These are phyloP conservation scores for Pseudocercospora fijiensis DNA, from an alignment of 2,329 filamentous ascomycete species.

Conservation along the genomic window DNA sequence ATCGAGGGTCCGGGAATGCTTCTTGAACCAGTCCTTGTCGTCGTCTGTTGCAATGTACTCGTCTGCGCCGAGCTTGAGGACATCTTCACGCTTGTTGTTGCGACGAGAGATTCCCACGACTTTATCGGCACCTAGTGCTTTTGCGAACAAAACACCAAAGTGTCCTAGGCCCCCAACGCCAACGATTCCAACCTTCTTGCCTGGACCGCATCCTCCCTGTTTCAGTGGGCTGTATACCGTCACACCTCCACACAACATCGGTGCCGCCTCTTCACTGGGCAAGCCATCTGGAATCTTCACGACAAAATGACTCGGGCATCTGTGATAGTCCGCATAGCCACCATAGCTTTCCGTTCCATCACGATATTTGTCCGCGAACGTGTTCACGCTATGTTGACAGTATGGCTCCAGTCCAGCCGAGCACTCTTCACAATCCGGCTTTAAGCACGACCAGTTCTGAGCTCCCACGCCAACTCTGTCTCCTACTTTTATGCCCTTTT, in stretches of 20 bases:
- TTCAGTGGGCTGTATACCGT: slow-evolving; percentile 70
- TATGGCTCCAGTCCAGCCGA: slow-evolving; percentile 39
- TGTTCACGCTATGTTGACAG: slow-evolving; percentile 34
- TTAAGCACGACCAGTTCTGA: slow-evolving; percentile 51
- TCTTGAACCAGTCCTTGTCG: slow-evolving; percentile 60
- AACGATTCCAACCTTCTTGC: slow-evolving; percentile 68
- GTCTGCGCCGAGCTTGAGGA: slow-evolving; percentile 61
- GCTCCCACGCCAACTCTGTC: slow-evolving; percentile 53
- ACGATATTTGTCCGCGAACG: slow-evolving; percentile 36
- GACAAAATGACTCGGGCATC: slow-evolving; percentile 54
- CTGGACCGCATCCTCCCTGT: slow-evolving; percentile 65
- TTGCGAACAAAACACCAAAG: slow-evolving; percentile 69
- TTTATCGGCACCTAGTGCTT: slow-evolving; percentile 66
- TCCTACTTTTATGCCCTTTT: slow-evolving; percentile 37
- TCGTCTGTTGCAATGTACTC: slow-evolving; percentile 58
- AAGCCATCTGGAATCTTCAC: slow-evolving; percentile 56
- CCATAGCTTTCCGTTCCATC: slow-evolving; percentile 57
- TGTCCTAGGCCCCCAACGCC: slow-evolving; percentile 56
- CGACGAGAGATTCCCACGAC: slow-evolving; percentile 65
- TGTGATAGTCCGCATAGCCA: slow-evolving; percentile 58
- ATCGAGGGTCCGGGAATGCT: slow-evolving; percentile 55
- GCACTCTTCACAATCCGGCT: slow-evolving; percentile 55
- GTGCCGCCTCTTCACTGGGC: slow-evolving; percentile 56
- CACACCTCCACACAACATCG: slow-evolving; percentile 75
- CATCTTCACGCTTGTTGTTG: slow-evolving; percentile 59